Evolutionary conservation across 306 rosid species (phyloP), one percentile per base, ranked within the genome.

Genomic region (Cucumis cinereus): DNA sequence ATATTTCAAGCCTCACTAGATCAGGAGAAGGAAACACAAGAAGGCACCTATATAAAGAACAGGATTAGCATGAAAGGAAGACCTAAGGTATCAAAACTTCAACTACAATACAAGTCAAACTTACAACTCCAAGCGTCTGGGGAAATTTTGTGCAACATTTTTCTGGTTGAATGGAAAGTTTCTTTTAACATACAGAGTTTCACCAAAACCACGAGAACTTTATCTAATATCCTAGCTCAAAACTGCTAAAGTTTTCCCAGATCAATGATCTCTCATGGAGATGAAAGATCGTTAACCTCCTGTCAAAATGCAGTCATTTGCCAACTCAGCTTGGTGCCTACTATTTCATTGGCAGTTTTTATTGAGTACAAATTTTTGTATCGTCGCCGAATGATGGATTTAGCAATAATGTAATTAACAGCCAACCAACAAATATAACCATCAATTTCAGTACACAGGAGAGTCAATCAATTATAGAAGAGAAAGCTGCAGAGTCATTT

Each of bases 341-440:
- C 35, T 71, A 49, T 24, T 49, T 71, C 24, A 57, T 59, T 41
- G 17, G n/a, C 4, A 40, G 40, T 23, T 54, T 54, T 35, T 38
- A 40, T 11, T 74, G 78, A 55, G 38, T 20, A 43, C 54, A 74
- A 20, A 36, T 26, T n/a, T 20, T 12, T 35, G 3, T 9, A 74
- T 74, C 13, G 79, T 41, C 11, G 16, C 16, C 28, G 70, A 61
- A 41, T 76, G n/a, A 10, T 17, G n/a, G 19, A n/a, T n/a, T 74
- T 10, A 55, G 13, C 20, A 26, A 49, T 26, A 30, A 50, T 16
- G 10, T 35, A 74, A 8, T 12, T 7, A 45, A 45, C 30, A 73
- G 62, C 77, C 28, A 73, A 33, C 77, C 63, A 73, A 73, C 49
- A 47, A 36, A 19, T 47, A 53, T 73, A 53, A 74, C 50, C 43